Conservation (phyloP, 2,329 filamentous ascomycete genomes). For the Cladosporium sphaerospermum region DNA sequence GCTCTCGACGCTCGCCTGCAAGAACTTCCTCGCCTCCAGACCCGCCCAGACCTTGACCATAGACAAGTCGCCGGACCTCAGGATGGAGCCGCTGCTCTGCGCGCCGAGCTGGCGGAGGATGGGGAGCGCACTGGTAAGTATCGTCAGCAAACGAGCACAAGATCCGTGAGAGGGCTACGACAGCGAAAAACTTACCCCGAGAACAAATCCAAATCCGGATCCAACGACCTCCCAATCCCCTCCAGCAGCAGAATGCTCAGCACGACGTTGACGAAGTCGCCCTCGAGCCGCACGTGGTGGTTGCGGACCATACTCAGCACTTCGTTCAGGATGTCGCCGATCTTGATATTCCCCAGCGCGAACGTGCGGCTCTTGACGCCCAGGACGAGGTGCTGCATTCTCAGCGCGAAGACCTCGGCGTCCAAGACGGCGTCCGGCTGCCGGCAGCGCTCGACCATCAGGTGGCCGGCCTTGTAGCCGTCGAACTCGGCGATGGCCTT, state of each 20-base stretch:
- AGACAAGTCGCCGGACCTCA: constrained; percentile 43
- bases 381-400: constrained; percentile 94
- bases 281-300: constrained; percentile 91
- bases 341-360: constrained; percentile 88
- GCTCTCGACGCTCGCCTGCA: constrained; percentile 85
- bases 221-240: constrained; percentile 81
- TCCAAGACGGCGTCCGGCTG: constrained; percentile 88
- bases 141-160: too few relatives aligned
- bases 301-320: constrained; percentile 84
- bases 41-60: constrained; percentile 92
- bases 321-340: constrained; percentile 87
- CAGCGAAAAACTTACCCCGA: constrained; percentile 45
- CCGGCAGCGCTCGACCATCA: constrained; percentile 94
- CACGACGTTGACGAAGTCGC: constrained; percentile 97
- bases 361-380: constrained; percentile 86
- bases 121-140: constrained; percentile 62
- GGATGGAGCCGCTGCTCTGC: constrained; percentile 57
- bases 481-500: constrained; percentile 94
- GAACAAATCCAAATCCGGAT: constrained; percentile 83
- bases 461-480: constrained; percentile 85
- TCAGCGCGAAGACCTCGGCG: constrained; percentile 82
- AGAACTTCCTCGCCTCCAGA: constrained; percentile 77
- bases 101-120: constrained; percentile 84
- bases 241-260: constrained; percentile 90
- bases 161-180: too few relatives aligned